phyloP scores from a whole-genome alignment of 345 rosid genomes.

The Eucalyptus curtisii region DNA sequence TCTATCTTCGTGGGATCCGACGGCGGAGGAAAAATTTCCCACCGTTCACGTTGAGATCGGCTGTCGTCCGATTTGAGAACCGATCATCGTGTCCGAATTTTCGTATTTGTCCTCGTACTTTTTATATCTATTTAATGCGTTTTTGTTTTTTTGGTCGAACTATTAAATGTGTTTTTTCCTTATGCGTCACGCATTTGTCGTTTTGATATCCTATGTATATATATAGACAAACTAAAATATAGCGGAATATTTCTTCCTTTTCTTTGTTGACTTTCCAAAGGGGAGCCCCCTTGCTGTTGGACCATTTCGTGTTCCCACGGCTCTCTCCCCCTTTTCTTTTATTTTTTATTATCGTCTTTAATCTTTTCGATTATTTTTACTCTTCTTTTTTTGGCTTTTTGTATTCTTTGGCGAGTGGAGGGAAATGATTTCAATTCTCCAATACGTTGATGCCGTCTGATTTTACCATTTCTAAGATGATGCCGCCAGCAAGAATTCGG shows the following conservation, averaged over 20 bases:
- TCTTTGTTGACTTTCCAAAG: neutral
- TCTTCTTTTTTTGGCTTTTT: neutral
- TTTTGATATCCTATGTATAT: neutral
- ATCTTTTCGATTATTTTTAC: neutral
- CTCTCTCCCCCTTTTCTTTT: neutral
- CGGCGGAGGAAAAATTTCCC: neutral
- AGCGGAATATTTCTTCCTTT: neutral
- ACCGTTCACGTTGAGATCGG: neutral
- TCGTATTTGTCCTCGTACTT: neutral
- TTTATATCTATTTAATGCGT: too few species aligned
- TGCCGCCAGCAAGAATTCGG: neutral
- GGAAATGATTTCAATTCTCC: neutral
- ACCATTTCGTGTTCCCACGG: neutral
- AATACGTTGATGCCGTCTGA: neutral
- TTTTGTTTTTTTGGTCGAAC: neutral
- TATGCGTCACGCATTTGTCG: neutral
- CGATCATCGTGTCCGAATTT: neutral
- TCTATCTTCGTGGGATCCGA: neutral
- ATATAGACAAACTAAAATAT: too few species aligned
- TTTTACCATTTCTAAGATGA: neutral
- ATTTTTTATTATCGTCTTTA: neutral
- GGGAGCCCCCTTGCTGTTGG: neutral
- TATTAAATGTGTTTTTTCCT: neutral
- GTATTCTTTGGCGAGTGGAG: neutral
- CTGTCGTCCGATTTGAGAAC: neutral